Conservation (phyloP, 306 rosid genomes). For the Corylus heterophylla region DNA sequence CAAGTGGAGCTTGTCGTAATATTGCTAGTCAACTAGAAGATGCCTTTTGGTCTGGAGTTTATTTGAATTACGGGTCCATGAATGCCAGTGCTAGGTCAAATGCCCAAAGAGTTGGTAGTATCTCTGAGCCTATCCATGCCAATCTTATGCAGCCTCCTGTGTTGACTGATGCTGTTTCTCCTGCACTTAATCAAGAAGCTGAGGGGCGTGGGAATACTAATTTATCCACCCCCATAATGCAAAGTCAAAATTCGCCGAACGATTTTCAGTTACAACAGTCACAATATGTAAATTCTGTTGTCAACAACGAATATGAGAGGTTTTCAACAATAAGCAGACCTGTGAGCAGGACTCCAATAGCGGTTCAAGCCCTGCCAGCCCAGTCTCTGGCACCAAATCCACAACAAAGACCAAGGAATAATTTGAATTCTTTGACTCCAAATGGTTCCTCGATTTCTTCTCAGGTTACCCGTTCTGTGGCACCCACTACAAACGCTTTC, state of each 20-base stretch:
- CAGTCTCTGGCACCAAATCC: slow-evolving; percentile 43
- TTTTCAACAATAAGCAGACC: slow-evolving; percentile 33
- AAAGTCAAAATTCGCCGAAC: slow-evolving; percentile 39
- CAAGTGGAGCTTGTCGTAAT: slow-evolving; percentile 35
- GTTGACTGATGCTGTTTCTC: slow-evolving; percentile 44
- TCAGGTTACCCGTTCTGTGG: slow-evolving; percentile 40
- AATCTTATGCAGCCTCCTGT: slow-evolving; percentile 28
- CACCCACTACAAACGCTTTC: slow-evolving; percentile 34
- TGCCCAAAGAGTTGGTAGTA: slow-evolving; percentile 33
- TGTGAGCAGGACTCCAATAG: slow-evolving; percentile 52
- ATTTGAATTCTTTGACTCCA: slow-evolving; percentile 39
- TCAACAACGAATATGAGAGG: slow-evolving; percentile 54
- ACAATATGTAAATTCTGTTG: slow-evolving; percentile 29
- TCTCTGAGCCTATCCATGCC: slow-evolving; percentile 19
- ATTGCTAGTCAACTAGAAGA: slow-evolving; percentile 43
- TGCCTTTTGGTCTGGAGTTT: slow-evolving; percentile 48
- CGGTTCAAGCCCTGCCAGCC: slow-evolving; percentile 87
- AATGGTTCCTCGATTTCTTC: slow-evolving; percentile 45
- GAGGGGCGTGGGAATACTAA: slow-evolving; percentile 40
- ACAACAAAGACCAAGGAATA: slow-evolving; percentile 49
- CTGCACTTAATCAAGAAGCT: slow-evolving; percentile 46
- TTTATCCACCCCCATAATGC: slow-evolving; percentile 39
- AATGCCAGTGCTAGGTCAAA: slow-evolving; percentile 33
- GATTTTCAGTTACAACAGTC: slow-evolving; percentile 46
- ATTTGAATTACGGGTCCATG: not conserved